Evolutionary conservation across 345 rosid genomes (phyloP).

Genomic region (Geranium rotundifolium): DNA sequence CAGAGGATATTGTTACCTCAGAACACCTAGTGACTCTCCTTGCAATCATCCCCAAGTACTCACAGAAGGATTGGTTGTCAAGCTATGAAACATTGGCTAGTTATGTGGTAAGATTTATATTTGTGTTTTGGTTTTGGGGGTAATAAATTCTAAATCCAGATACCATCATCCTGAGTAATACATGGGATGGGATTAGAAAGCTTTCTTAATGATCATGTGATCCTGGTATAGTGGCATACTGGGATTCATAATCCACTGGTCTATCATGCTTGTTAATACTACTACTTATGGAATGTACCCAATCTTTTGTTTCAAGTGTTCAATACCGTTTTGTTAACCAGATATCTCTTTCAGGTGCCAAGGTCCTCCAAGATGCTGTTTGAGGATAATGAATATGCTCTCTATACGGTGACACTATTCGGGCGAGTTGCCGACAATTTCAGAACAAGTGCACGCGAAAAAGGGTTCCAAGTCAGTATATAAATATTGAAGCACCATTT

Average conservation of each 20-base stretch:
- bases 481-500: neutral
- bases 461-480: slow-evolving; percentile 75
- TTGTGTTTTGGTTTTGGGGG: neutral
- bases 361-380: slow-evolving; percentile 84
- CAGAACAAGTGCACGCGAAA: slow-evolving; percentile 69
- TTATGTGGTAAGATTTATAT: slow-evolving; percentile 63
- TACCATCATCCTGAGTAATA: no score
- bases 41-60: slow-evolving; percentile 80
- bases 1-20: slow-evolving; percentile 70
- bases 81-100: slow-evolving; percentile 82
- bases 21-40: slow-evolving; percentile 85
- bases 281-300: neutral
- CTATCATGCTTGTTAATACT: neutral
- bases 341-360: slow-evolving; percentile 57
- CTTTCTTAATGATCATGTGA: neutral
- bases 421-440: slow-evolving; percentile 90
- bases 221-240: neutral
- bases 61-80: slow-evolving; percentile 97
- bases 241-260: neutral
- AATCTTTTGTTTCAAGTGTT: neutral
- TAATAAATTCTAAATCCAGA: neutral
- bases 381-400: slow-evolving; percentile 99
- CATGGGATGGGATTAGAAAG: neutral
- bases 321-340: slow-evolving; percentile 1
- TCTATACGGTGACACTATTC: slow-evolving; percentile 77